phyloP scores from a whole-genome alignment of 345 rosid genomes.

The rapeseed (Brassica napus) region Da-Ae NC_063439.1:6614001-6614500 shows the following conservation, averaged over 20 bases:
- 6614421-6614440: slow-evolving; percentile 61
- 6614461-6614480: slow-evolving; percentile 58
- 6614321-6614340: slow-evolving; percentile 51
- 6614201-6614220: slow-evolving; percentile 51
- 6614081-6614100: slow-evolving; percentile 58
- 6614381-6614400: slow-evolving; percentile 63
- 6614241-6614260: slow-evolving; percentile 46
- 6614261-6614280: slow-evolving; percentile 41
- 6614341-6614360: slow-evolving; percentile 45
- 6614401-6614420: slow-evolving; percentile 63
- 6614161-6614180: slow-evolving; percentile 48
- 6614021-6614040: slow-evolving; percentile 60
- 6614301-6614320: slow-evolving; percentile 48
- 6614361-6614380: slow-evolving; percentile 76
- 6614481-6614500: slow-evolving; percentile 52
- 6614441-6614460: slow-evolving; percentile 71
- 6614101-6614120: slow-evolving; percentile 51
- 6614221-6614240: slow-evolving; percentile 51
- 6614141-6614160: slow-evolving; percentile 45
- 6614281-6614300: slow-evolving; percentile 54
- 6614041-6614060: slow-evolving; percentile 54
- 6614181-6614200: slow-evolving; percentile 51
- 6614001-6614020: slow-evolving; percentile 72
- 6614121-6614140: slow-evolving; percentile 40
- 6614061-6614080: slow-evolving; percentile 50